A percentile compares a stretch with the other conserved stretches of the same genome.
These are phyloP conservation scores for Elongisporangium prolatum DNA, from an alignment of 352 stramenopile species.

Conservation along the genomic window DNA sequence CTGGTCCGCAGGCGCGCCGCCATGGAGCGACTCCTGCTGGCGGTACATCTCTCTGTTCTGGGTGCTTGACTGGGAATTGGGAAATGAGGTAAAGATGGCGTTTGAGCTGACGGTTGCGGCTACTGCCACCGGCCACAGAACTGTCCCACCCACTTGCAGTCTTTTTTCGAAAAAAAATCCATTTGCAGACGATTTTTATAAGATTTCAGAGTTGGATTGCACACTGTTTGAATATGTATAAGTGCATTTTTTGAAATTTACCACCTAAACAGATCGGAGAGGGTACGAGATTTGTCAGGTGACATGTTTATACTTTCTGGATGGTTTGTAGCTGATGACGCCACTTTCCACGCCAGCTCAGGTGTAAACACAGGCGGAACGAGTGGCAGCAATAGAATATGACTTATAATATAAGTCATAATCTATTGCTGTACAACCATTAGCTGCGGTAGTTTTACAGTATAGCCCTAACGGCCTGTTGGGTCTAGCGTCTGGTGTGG, in stretches of 20 bases:
- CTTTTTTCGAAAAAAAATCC: background rate
- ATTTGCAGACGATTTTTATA: background rate
- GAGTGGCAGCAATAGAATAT: background rate
- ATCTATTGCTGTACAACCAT: no score
- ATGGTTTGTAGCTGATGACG: background rate
- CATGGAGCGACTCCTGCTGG: constrained; percentile 12
- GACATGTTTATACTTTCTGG: background rate
- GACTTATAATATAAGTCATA: no score
- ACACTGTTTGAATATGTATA: background rate
- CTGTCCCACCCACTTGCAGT: background rate
- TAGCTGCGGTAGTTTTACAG: no score
- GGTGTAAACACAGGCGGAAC: background rate
- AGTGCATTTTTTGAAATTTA: background rate
- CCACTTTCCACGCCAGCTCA: background rate
- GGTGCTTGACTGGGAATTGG: background rate
- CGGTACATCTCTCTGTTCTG: constrained; percentile 11
- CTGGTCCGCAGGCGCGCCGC: constrained; percentile 6
- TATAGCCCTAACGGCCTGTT: background rate
- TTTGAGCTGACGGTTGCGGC: background rate
- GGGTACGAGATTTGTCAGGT: background rate
- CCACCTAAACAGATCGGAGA: background rate
- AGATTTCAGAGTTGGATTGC: background rate
- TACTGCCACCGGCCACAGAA: background rate
- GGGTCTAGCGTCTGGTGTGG: background rate
- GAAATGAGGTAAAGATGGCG: background rate